Conservation (phyloP, 192 early-diverging fungal species). For the Podila minutissima region DNA sequence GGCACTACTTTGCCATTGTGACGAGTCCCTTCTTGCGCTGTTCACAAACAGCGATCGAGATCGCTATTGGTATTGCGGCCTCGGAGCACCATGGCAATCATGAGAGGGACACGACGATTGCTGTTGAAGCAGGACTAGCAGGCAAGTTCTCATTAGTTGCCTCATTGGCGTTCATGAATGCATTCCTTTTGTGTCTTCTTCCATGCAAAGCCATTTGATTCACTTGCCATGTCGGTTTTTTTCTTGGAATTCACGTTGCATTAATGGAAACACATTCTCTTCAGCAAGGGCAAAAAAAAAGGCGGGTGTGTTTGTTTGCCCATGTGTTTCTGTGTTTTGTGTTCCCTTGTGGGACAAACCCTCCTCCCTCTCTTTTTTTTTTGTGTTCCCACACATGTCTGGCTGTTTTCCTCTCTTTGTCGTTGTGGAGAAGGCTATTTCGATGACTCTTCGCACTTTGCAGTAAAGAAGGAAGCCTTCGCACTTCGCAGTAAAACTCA, state of each 20-base stretch:
- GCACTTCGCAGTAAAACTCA: too few species aligned
- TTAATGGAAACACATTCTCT: too few species aligned
- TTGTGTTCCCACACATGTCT: neutral
- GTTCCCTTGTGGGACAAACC: neutral
- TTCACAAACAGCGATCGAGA: constrained; percentile 46
- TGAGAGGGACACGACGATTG: constrained; percentile 11
- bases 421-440: too few species aligned
- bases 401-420: too few species aligned
- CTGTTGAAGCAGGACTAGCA: constrained; percentile 39
- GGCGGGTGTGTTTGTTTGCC: too few species aligned
- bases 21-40: constrained; percentile 50
- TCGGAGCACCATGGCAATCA: neutral
- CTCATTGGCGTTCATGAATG: too few species aligned
- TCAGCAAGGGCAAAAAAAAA: too few species aligned
- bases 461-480: too few species aligned
- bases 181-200: neutral
- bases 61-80: constrained; percentile 37
- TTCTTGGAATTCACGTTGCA: neutral
- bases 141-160: constrained; percentile 14
- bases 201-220: neutral
- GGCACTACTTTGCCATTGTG: constrained; percentile 47
- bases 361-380: neutral
- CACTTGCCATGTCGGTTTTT: too few species aligned
- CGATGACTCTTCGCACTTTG: too few species aligned
- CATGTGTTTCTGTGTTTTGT: too few species aligned